Conservation (phyloP, 371 early-diverging fungal species). For the Mortierella sp. region DNA sequence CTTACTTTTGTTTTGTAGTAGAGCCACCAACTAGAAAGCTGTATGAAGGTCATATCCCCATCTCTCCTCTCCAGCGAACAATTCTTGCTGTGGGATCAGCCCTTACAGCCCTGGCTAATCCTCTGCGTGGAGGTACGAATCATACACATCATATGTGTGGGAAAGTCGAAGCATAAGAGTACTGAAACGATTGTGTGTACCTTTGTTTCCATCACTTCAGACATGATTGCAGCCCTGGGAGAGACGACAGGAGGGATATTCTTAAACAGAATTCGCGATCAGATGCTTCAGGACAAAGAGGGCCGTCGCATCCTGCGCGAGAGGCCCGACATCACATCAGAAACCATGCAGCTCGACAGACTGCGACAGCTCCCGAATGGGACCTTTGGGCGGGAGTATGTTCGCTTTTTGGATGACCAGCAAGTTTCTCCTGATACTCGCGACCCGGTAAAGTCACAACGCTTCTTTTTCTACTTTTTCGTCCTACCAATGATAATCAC, state of each 20-base stretch:
- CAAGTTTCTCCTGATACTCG: constrained; percentile 89
- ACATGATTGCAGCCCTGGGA: constrained; percentile 93
- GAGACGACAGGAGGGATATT: constrained; percentile 85
- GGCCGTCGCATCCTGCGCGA: constrained; percentile 89
- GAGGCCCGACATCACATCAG: constrained; percentile 79
- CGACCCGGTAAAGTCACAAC: constrained; percentile 77
- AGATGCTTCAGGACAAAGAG: constrained; percentile 79
- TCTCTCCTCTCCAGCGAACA: constrained; percentile 65
- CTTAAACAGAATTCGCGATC: constrained; percentile 75
- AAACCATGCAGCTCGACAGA: constrained; percentile 69
- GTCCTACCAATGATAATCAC: background rate
- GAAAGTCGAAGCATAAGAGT: too few relatives aligned
- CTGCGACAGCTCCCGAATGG: constrained; percentile 74
- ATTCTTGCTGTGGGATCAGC: constrained; percentile 82
- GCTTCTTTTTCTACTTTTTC: background rate
- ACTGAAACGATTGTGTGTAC: background rate
- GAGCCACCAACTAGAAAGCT: constrained; percentile 54
- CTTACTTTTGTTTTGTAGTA: constrained; percentile 6
- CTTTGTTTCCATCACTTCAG: constrained; percentile 50
- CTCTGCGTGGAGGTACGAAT: constrained; percentile 79
- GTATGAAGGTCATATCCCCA: constrained; percentile 67
- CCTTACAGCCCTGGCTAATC: constrained; percentile 80
- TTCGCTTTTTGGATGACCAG: constrained; percentile 80
- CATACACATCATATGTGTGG: background rate
- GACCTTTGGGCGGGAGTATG: constrained; percentile 90